phyloP scores from a whole-genome alignment of 2,329 filamentous ascomycete genomes.

The Teratosphaeria zuluensis region DNA sequence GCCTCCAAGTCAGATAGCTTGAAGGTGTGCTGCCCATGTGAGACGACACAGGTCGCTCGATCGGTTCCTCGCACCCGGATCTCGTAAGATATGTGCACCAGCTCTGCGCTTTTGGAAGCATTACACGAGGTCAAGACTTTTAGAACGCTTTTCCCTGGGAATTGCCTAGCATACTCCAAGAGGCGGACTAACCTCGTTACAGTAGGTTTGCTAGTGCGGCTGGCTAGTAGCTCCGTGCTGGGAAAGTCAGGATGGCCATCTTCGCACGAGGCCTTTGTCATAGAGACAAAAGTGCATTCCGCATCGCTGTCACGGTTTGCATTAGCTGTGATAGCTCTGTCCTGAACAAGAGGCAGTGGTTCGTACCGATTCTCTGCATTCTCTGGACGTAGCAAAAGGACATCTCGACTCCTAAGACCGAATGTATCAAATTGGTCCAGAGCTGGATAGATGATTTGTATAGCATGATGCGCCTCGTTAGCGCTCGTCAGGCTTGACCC shows the following conservation, averaged over 20 bases:
- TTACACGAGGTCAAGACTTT: not conserved
- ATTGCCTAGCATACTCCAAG: not conserved
- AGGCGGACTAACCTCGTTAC: not conserved
- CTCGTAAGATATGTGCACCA: not conserved
- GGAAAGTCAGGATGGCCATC: not conserved
- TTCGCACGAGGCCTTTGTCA: not conserved
- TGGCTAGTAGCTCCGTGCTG: too few species aligned
- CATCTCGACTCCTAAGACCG: not conserved
- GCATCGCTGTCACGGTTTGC: not conserved
- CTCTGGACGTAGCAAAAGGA: not conserved
- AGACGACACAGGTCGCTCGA: not conserved
- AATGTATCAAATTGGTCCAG: not conserved
- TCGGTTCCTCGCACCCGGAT: not conserved
- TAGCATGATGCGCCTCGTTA: not conserved
- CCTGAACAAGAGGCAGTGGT: not conserved
- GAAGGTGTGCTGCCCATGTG: not conserved
- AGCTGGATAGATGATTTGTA: not conserved
- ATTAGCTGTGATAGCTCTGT: not conserved
- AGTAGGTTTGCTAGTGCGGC: not conserved
- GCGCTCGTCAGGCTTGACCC: not conserved
- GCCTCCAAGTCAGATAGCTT: not conserved
- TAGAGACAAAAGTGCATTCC: not conserved
- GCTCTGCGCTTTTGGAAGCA: not conserved
- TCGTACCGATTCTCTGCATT: not conserved
- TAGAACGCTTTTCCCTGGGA: not conserved